A percentile compares a stretch with the other conserved stretches of the same genome.
Evolutionary conservation across 805 yeast genomes (phyloP).

Genomic region (Wickerhamiella brachini): DNA sequence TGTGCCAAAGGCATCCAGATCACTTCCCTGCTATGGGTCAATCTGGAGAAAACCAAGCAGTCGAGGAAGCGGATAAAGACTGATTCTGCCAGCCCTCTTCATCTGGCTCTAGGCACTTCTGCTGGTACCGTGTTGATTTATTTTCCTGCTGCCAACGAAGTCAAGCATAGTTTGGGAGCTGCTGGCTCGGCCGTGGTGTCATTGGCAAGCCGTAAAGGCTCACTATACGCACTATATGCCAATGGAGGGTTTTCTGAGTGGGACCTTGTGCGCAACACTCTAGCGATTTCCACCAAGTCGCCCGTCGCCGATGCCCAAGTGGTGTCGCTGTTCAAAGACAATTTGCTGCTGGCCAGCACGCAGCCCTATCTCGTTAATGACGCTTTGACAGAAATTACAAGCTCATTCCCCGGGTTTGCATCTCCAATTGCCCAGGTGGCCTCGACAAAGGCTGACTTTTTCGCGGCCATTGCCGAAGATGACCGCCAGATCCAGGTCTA

Average conservation of each 20-base stretch:
- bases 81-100: constrained; percentile 28
- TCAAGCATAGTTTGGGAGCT: constrained; percentile 30
- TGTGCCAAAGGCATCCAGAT: constrained; percentile 39
- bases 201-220: neutral
- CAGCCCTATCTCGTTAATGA: constrained; percentile 41
- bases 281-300: constrained; percentile 20
- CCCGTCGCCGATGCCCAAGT: constrained; percentile 10
- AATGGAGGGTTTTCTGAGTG: constrained; percentile 39
- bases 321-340: constrained; percentile 17
- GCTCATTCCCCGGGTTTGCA: constrained; percentile 52
- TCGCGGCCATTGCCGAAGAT: constrained; percentile 58
- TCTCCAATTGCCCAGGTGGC: constrained; percentile 44
- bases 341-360: constrained; percentile 53
- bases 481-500: constrained; percentile 75
- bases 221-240: constrained; percentile 8
- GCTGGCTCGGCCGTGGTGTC: constrained; percentile 2
- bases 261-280: constrained; percentile 35
- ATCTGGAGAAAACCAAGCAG: constrained; percentile 14
- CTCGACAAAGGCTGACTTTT: constrained; percentile 28
- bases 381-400: constrained; percentile 25
- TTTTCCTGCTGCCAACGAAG: constrained; percentile 50
- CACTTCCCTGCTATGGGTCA: constrained; percentile 39
- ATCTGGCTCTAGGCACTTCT: constrained; percentile 49
- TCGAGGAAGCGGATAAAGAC: constrained; percentile 21
- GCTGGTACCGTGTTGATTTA: constrained; percentile 52